These are phyloP conservation scores for Solanum boliviense DNA, from an alignment of 257 asterid genomes.

Conservation along the genomic window DNA sequence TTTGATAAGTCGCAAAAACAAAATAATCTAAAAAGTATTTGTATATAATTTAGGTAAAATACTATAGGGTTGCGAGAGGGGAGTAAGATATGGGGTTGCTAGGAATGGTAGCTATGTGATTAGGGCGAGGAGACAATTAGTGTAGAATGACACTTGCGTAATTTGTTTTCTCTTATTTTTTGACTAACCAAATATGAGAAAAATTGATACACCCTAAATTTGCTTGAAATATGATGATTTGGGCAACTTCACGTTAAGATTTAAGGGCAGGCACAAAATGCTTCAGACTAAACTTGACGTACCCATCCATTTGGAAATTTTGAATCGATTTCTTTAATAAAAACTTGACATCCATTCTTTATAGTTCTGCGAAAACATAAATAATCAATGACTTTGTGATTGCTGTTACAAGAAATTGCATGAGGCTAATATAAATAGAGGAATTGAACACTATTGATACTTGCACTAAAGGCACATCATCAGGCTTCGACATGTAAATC, in stretches of 20 bases:
- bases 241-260: background rate
- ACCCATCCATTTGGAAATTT: background rate
- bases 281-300: background rate
- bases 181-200: background rate
- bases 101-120: background rate
- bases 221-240: background rate
- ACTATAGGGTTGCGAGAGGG: background rate
- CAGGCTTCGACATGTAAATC: background rate
- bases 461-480: background rate
- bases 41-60: no score
- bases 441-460: background rate
- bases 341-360: background rate
- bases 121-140: background rate
- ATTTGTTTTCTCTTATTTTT: background rate
- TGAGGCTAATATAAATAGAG: background rate
- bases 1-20: background rate
- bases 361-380: background rate
- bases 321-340: background rate
- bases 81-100: background rate
- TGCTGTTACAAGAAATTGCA: background rate
- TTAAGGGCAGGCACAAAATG: background rate
- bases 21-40: background rate
- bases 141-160: background rate
- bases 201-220: background rate
- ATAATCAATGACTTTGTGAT: background rate